These are phyloP conservation scores for Cladosporium oxysporum DNA, from an alignment of 2,329 filamentous ascomycete species.

Conservation along the genomic window DNA sequence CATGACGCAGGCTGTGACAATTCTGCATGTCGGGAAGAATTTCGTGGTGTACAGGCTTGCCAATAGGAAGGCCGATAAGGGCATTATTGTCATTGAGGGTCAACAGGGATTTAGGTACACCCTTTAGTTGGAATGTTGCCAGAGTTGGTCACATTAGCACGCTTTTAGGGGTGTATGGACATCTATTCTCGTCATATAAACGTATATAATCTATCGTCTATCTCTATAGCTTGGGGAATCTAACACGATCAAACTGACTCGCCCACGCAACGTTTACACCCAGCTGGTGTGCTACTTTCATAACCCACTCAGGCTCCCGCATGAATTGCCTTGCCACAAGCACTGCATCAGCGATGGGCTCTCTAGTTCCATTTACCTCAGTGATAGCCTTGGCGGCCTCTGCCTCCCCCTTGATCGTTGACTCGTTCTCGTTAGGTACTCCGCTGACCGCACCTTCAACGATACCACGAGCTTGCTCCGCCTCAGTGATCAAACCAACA, in stretches of 20 bases:
- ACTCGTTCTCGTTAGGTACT: constrained; percentile 16
- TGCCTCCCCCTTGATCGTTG: constrained; percentile 29
- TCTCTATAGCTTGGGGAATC: constrained; percentile 31
- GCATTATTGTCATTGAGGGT: constrained; percentile 26
- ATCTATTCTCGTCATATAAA: neutral
- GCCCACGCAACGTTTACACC: constrained; percentile 52
- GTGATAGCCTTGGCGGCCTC: constrained; percentile 41
- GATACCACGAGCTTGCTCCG: constrained; percentile 53
- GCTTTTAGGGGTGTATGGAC: neutral
- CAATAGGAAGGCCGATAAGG: constrained; percentile 27
- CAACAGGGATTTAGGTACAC: constrained; percentile 19
- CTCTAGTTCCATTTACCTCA: constrained; percentile 30
- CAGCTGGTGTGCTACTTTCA: constrained; percentile 53
- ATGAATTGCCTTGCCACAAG: constrained; percentile 58
- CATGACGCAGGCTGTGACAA: constrained; percentile 26
- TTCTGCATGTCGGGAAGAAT: constrained; percentile 27
- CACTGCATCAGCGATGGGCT: constrained; percentile 50
- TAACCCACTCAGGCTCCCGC: constrained; percentile 57
- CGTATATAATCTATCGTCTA: neutral
- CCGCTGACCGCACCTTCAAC: constrained; percentile 33
- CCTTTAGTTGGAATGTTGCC: neutral
- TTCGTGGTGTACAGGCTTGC: constrained; percentile 24
- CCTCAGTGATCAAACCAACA: constrained; percentile 56
- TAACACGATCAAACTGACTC: constrained; percentile 46
- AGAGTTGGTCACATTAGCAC: neutral